Base-by-base conservation (phyloP, 2,329 filamentous ascomycete genomes). In the Amesomyces nigricolor region DNA sequence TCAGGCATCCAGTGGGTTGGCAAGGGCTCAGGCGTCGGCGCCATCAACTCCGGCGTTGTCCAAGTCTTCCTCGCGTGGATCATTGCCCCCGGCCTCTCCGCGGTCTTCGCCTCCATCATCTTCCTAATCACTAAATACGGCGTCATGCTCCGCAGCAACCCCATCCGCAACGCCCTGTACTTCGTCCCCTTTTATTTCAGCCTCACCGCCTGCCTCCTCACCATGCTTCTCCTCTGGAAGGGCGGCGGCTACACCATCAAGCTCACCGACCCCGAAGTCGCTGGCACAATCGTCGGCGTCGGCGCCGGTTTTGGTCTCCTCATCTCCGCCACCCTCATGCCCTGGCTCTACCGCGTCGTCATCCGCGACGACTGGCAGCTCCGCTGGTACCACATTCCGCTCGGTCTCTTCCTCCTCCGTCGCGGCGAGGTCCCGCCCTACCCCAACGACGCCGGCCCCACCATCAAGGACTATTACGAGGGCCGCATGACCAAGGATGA, bases 21-120 rank as follows among this genome's bases (percentile, higher is more conserved):
- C 56, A 71, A 68, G 9, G 64, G 76, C 2, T 53, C 64, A 7
- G 72, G 72, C 1, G 66, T 63, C 11, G 63, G 66, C 10, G 62
- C 65, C 54, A 70, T 77, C 60, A 72, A 71, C 56, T 63, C 68
- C 9, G 78, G 81, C 58, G 82, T 84, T 6, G 76, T 78, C 38
- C 80, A 81, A 58, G 79, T 85, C 19, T 81, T 83, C 61, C 75
- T 83, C 14, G 80, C 80, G 10, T 83, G 81, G 80, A 74, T 78
- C 60, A 80, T 84, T 58, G 81, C 82, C 2, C 82, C 82, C 1
- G 74, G 75, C 52, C 73, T 85, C 13, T 70, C 82, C 0, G 82
- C 71, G 19, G 51, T 59, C 54, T 84, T 85, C 51, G 80, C 68
- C 53, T 71, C 80, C 43, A 70, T 75, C 64, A 73, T 83, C 66